Evolutionary conservation across 2,329 filamentous ascomycete genomes (phyloP).

Genomic region (Fusarium sp.): DNA sequence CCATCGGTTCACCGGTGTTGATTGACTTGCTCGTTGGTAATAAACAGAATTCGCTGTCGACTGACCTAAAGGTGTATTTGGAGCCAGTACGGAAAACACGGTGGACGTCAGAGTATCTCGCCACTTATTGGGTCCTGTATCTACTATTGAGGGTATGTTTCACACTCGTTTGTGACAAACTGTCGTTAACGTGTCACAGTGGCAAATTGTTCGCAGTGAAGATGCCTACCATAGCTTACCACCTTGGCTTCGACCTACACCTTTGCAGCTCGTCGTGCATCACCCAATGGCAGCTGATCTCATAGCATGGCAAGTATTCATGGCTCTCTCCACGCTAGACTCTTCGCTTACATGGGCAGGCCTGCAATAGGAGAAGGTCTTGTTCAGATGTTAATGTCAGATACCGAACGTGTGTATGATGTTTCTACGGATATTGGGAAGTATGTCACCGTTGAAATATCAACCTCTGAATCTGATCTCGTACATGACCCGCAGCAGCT

Average conservation of each 20-base stretch:
- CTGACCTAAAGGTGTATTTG: background rate
- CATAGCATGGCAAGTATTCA: constrained; percentile 5
- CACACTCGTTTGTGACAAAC: rapidly evolving
- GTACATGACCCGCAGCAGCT: constrained; percentile 1
- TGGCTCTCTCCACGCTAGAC: background rate
- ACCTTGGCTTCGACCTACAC: constrained; percentile 1
- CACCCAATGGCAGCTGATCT: constrained; percentile 10
- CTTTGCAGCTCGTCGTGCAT: background rate
- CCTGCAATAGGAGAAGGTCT: constrained; percentile 7
- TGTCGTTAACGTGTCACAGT: background rate
- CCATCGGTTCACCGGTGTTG: background rate
- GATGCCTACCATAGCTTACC: constrained; percentile 6
- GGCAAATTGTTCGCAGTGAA: constrained; percentile 5
- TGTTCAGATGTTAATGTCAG: constrained; percentile 5
- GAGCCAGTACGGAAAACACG: background rate
- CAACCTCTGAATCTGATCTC: background rate
- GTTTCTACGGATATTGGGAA: background rate
- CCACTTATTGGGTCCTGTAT: background rate
- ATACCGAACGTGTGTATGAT: background rate
- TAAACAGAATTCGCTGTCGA: background rate
- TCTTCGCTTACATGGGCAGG: background rate
- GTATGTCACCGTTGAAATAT: constrained; percentile 3
- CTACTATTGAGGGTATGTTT: background rate
- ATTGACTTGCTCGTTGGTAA: background rate
- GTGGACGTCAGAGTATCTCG: background rate